Percentiles rank a stretch among this genome's conserved stretches.
Conservation (phyloP, 106 monocot genomes). For the Apostasia ramifera region DNA sequence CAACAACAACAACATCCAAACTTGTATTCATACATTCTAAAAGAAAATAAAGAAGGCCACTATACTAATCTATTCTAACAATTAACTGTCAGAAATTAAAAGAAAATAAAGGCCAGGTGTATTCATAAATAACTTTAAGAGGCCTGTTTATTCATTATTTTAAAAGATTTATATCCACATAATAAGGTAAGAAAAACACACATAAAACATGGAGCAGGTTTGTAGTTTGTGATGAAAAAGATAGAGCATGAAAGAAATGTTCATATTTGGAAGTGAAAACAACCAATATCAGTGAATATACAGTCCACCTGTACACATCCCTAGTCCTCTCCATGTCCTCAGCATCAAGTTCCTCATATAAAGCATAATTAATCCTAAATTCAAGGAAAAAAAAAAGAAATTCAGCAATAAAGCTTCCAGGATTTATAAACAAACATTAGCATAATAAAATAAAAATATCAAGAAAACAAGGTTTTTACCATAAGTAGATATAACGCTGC, state of each 20-base stretch:
- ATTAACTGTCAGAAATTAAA: too few species aligned
- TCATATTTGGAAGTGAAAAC: neutral
- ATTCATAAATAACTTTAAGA: too few species aligned
- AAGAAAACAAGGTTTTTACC: slow-evolving; percentile 17
- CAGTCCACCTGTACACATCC: slow-evolving; percentile 69
- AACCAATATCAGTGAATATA: neutral
- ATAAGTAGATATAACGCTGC: slow-evolving; percentile 92
- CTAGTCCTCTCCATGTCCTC: slow-evolving; percentile 67
- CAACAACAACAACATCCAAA: neutral
- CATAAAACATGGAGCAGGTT: too few species aligned
- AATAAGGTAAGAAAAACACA: too few species aligned
- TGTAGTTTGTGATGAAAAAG: too few species aligned
- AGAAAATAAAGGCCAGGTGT: too few species aligned
- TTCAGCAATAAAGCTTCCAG: neutral
- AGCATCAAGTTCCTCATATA: slow-evolving; percentile 87
- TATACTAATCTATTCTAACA: too few species aligned
- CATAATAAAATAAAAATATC: neutral
- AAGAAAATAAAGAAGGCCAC: too few species aligned
- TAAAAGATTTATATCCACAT: too few species aligned
- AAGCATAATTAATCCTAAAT: slow-evolving; percentile 80
- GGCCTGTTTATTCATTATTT: too few species aligned
- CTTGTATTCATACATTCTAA: too few species aligned
- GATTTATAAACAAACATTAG: neutral
- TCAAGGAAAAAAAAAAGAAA: neutral
- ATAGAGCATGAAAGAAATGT: too few species aligned